Conservation (phyloP, 805 yeast genomes). For the Cyberlindnera amylophila region DNA sequence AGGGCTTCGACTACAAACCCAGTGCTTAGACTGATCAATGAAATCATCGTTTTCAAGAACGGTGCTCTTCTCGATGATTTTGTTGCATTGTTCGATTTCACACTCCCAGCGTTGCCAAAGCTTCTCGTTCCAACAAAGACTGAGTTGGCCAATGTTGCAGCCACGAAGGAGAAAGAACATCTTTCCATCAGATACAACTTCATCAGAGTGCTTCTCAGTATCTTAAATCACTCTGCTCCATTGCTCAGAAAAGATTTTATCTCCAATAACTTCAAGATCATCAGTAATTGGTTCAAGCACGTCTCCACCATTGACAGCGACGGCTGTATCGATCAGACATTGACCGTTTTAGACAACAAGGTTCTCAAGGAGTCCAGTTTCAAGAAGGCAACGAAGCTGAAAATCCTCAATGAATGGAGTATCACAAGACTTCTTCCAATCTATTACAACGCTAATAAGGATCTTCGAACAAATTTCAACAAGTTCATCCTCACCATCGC, state of each 20-base stretch:
- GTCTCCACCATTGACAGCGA: slow-evolving; percentile 51
- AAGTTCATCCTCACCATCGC: slow-evolving; percentile 46
- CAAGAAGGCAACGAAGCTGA: slow-evolving; percentile 66
- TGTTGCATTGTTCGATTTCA: slow-evolving; percentile 63
- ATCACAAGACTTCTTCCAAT: slow-evolving; percentile 54
- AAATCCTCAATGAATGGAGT: slow-evolving; percentile 74
- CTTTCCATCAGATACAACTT: slow-evolving; percentile 55
- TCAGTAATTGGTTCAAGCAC: slow-evolving; percentile 65
- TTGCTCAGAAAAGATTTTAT: slow-evolving; percentile 63
- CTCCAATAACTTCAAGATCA: slow-evolving; percentile 49
- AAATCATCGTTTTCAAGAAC: slow-evolving; percentile 45
- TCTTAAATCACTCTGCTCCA: slow-evolving; percentile 47
- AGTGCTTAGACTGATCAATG: slow-evolving; percentile 50
- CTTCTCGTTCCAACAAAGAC: slow-evolving; percentile 50
- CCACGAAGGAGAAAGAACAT: slow-evolving; percentile 32
- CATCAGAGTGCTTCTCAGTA: slow-evolving; percentile 54
- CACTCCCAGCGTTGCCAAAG: slow-evolving; percentile 57
- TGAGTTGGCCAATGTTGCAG: slow-evolving; percentile 38
- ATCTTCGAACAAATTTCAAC: slow-evolving; percentile 37
- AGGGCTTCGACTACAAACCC: slow-evolving; percentile 61
- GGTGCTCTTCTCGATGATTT: slow-evolving; percentile 55
- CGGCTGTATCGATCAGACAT: slow-evolving; percentile 35
- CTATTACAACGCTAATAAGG: slow-evolving; percentile 36
- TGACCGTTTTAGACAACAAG: slow-evolving; percentile 44
- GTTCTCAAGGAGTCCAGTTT: slow-evolving; percentile 59